Base-by-base conservation (phyloP, 495 filamentous ascomycete genomes). In the Neurospora sublineolata region DNA sequence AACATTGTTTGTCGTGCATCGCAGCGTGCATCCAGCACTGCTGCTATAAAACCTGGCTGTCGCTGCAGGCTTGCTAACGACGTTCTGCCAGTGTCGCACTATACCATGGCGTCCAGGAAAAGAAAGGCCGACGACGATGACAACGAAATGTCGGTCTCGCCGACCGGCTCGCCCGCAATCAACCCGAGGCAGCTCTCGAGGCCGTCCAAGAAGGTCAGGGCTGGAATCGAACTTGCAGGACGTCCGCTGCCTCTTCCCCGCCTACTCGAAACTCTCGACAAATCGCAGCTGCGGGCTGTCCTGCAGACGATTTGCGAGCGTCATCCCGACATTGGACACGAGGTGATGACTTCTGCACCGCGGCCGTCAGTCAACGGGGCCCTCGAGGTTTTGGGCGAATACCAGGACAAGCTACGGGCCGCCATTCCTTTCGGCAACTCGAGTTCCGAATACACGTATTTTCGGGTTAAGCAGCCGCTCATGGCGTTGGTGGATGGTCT, bases 381-480 rank as follows among this genome's bases (percentile, higher is more conserved):
- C 4, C 83, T 97, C 18, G 84, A 88, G 23, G 93, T 97, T 4
- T 85, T 99, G 67, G 85, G 86, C 68, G 90, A 90, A 70, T 99
- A 99, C 75, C 91, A 96, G 77, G 84, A 87, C 12, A 86, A 86
- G 44, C 84, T 98, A 60, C 89, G 87, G 71, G 87, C 87, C n/a
- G 91, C 96, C 0, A 92, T 97, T 71, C 95, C 95, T 10, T 90
- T 94, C 77, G 95, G 95, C 75, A 89, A 92, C 67, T 85, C 88
- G 41, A 90, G 88, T 71, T 94, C 93, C 33, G 96, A 98, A 74
- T 99, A 99, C 82, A 89, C 93, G 30, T 98, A 97, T 78, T 96
- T 97, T 80, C 89, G 95, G 77, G 94, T 98, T 37, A 90, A 90
- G 68, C 91, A 94, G 74, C 87, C 90, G 44, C 86, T 99, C 3